These are phyloP conservation scores for Talaromyces pinophilus DNA, from an alignment of 2,329 filamentous ascomycete genomes.

Conservation along the genomic window DNA sequence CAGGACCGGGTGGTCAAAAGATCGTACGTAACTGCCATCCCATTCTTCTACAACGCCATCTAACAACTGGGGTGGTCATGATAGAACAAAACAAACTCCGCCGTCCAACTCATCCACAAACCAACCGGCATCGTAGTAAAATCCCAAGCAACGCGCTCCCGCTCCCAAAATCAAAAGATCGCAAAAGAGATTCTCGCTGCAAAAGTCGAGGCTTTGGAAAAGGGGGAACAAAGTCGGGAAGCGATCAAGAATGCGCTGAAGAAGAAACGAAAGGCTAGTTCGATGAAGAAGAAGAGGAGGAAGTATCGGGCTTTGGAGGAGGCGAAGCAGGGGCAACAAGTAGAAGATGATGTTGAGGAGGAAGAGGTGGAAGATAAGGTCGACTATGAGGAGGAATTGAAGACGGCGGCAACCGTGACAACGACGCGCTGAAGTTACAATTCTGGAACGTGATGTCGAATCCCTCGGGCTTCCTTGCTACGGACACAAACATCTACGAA, in stretches of 20 bases:
- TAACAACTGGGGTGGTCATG: not conserved
- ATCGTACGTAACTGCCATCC: constrained; percentile 59
- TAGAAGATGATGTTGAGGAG: constrained; percentile 11
- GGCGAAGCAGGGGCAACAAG: constrained; percentile 26
- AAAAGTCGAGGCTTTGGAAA: constrained; percentile 70
- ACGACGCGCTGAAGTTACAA: not conserved
- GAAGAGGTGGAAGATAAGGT: constrained; percentile 19
- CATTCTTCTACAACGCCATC: not conserved
- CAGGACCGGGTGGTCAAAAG: constrained; percentile 91
- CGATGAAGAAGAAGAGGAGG: constrained; percentile 46
- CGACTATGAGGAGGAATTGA: not conserved
- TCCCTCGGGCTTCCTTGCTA: not conserved
- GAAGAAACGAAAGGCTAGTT: constrained; percentile 57
- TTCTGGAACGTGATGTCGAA: not conserved
- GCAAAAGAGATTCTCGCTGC: constrained; percentile 77
- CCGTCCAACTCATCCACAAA: constrained; percentile 86
- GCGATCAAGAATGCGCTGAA: constrained; percentile 82
- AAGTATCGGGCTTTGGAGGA: constrained; percentile 46
- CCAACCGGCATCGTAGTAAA: constrained; percentile 93
- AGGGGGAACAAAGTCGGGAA: constrained; percentile 74
- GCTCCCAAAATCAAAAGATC: constrained; percentile 82
- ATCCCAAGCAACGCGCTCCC: constrained; percentile 85
- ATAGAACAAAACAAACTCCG: constrained; percentile 92
- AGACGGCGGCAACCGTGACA: not conserved
- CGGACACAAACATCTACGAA: not conserved